Evolutionary conservation across 306 rosid species (phyloP), one percentile per base, ranked within the genome.

Genomic region (Herpetospermum pedunculosum): DNA sequence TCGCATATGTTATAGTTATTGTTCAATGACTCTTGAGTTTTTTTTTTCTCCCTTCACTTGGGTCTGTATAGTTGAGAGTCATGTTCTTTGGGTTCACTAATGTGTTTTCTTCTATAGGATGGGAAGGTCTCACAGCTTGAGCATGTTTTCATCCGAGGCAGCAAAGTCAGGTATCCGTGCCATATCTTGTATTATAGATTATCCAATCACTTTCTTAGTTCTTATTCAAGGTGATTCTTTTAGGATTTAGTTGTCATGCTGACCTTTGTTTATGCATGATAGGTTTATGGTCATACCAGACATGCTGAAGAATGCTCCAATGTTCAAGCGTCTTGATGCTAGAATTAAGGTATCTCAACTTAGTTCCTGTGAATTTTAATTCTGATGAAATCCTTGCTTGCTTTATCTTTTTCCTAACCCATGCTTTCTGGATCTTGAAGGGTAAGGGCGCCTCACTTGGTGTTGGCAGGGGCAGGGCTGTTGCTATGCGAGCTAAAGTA

Each of bases 391-490:
- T 29, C 3, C 35, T 29, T 11, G 59, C 4, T 28, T 57, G 54
- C 25, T 26, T 44, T 38, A 7, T 74, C 73, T 32, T 44, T 65
- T 65, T 46, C 48, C 58, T 82, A 55, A 55, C 48, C 41, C 58
- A 57, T 78, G 65, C 65, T 70, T 73, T 77, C 23, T 77, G 72
- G 70, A 76, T 74, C 64, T 50, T 87, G 84, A 48, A 94, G 99
- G 99, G 99, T 73, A 94, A 94, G 86, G 99, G 99, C 65, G 92
- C 97, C n/a, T 88, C 99, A 44, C 95, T 94, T 58, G 99, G 97
- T 76, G 99, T 94, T 81, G 95, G 97, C 62, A 83, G 99, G 72
- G 99, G 99, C 83, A 86, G 99, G 86, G 97, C 99, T 67, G 97
- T 89, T 75, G 97, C 99, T 32, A 94, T 94, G 99, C 91, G 99